These are phyloP conservation scores for Knufia fluminis DNA, from an alignment of 2,329 filamentous ascomycete genomes.

Conservation along the genomic window DNA sequence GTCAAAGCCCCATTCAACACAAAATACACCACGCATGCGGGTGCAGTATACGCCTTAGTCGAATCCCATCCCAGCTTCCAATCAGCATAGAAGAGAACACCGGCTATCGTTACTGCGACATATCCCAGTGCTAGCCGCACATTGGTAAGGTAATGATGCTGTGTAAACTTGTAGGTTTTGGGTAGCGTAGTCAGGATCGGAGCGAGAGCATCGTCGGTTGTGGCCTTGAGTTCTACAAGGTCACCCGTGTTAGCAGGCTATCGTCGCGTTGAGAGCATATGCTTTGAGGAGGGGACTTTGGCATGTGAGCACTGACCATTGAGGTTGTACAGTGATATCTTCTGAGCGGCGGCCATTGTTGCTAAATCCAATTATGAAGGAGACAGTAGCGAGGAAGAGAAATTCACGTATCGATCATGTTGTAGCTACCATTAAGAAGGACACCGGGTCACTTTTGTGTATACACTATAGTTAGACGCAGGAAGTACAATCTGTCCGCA, in stretches of 20 bases:
- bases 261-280: too few relatives aligned
- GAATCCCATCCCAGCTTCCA: constrained; percentile 81
- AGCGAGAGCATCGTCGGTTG: constrained; percentile 85
- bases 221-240: constrained; percentile 79
- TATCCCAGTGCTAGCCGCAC: constrained; percentile 79
- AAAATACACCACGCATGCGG: constrained; percentile 71
- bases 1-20: constrained; percentile 68
- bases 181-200: constrained; percentile 87
- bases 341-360: constrained; percentile 21
- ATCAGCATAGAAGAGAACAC: constrained; percentile 80
- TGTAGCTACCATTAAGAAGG: too few relatives aligned
- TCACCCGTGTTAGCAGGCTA: constrained; percentile 4
- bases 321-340: constrained; percentile 37
- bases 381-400: too few relatives aligned
- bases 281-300: too few relatives aligned
- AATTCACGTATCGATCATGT: too few relatives aligned
- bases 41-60: constrained; percentile 72
- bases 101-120: constrained; percentile 67
- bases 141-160: constrained; percentile 72
- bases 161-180: constrained; percentile 54
- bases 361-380: background rate
- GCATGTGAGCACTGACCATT: constrained; percentile 31
- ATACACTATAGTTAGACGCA: too few relatives aligned
- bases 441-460: too few relatives aligned
- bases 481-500: constrained; percentile 3